Evolutionary conservation across 2,329 filamentous ascomycete species (phyloP), one percentile per base, ranked within the genome.

Genomic region (Orbilia oligospora): DNA sequence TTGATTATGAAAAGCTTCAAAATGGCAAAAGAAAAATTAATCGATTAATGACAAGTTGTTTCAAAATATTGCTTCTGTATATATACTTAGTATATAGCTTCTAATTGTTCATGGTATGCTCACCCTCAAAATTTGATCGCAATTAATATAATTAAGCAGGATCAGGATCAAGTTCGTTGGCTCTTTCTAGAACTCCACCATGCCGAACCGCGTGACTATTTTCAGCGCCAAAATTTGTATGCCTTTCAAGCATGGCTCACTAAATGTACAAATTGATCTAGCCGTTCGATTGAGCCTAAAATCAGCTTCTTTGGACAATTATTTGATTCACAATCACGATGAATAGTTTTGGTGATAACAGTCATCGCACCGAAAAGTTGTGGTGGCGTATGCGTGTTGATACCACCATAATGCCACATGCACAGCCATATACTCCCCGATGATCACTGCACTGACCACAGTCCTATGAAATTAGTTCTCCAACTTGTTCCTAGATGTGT

Each of bases 301-400:
- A 38, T 58, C 9, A 58, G 22, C 16, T 30, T 14, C n/a, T 36
- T 55, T 36, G 16, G 5, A 12, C 10, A 58, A 58, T n/a, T 22
- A 38, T 58, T 58, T 30, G n/a, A n/a, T 30, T 56, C n/a, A 38
- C n/a, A 22, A 38, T 38, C n/a, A 41, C n/a, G 53, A 58, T 58
- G 8, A 22, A 38, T 2, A 56, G 16, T 33, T 58, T 38, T n/a
- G 18, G 16, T 22, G 36, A 14, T 30, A 6, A 30, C 27, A 1
- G 10, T 8, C 33, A 36, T 36, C 33, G 33, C 33, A 36, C 5
- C 9, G 3, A 9, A 36, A 36, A n/a, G 38, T 16, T 41, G 14
- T 12, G 12, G 12, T 41, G 38, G 38, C 38, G 38, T 12, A 41
- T 41, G 3, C 3, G 38, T 3, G 38, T n/a, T n/a, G 12, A 10